Base-by-base conservation (phyloP, 331 rosid species). In the Acacia concinna region DNA sequence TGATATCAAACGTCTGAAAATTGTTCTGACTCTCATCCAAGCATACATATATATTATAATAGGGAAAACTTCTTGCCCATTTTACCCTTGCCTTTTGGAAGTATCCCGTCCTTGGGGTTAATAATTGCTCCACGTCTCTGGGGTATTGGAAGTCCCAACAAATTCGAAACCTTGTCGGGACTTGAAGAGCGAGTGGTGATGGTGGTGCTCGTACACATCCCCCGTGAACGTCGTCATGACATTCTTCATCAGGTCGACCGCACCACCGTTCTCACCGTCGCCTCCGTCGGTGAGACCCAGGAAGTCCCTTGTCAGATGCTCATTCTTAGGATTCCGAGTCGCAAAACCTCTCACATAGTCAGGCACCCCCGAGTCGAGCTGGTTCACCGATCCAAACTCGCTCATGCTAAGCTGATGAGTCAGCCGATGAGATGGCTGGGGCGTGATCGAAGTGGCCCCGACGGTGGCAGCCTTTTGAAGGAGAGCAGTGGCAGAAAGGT, bases 391-490 rank as follows among this genome's bases (percentile, higher is more conserved):
- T n/a, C 84, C 87, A 31, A 90, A 81, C 78, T 87, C 88, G 54
- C 3, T 30, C 77, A 78, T 23, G 59, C 75, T 25, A 57, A 44
- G 44, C 4, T 25, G 87, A 28, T 68, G 82, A 32, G 63, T 17
- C 64, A 37, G 54, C 70, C 21, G 71, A 35, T 34, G 71, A 35
- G 71, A 23, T 68, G 20, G 73, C 27, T 38, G 73, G 52, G 73
- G 18, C 75, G 77, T 84, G 59, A 77, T 62, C 35, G 84, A 52
- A 37, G 84, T 73, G 74, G 84, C 77, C 18, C 97, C 94, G 12
- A 89, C 83, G 32, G 92, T 85, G 6, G 97, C 96, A 54, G 96
- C 97, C 87, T 85, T 93, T 43, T 93, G 97, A 72, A 93, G 97
- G 40, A 93, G 84, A 18, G 93, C 94, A 6, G 97, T 93, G 67